Base-by-base conservation (phyloP, 192 early-diverging fungal species). In the Phlyctochytrium bullatum region DNA sequence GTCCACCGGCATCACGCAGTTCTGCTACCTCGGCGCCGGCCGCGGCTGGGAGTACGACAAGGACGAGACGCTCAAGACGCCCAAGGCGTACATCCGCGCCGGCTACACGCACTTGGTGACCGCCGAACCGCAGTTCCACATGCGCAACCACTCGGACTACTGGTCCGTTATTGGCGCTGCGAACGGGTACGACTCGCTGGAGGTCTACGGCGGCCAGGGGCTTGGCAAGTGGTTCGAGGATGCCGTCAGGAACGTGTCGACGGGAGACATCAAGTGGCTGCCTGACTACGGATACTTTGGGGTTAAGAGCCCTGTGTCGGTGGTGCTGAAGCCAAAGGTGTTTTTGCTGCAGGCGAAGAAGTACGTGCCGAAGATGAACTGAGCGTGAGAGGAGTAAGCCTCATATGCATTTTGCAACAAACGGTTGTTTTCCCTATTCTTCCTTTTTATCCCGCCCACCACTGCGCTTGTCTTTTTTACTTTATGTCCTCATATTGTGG, bases 91-190 rank as follows among this genome's bases (percentile, higher is more conserved):
- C 52, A 16, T 71, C 3, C 36, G 64, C 53, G 51, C 32, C 2
- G 69, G 69, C n/a, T 71, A 63, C 35, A 64, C 62, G 2, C 69
- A 71, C 56, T 35, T 71, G 33, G 33, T 71, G 34, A 71, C 69
- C 4, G 36, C 62, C 14, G 56, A 59, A 14, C 69, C 69, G 6
- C 61, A 71, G 36, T 2, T 71, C 3, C 62, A 71, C 58, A 23
- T 54, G 64, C 52, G 25, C 29, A 33, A 23, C 28, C 23, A 33
- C 25, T 14, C 12, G 28, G 50, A n/a, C 59, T 33, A 1, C 14
- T 47, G 20, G 62, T 24, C 6, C 34, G 20, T 34, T 28, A 28
- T 20, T 14, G 20, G 33, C 51, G 47, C 4, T 40, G 64, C 64
- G 47, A 47, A 64, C 6, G 69, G n/a, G 4, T 58, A 63, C 30